These are phyloP conservation scores for Phalaenopsis aphrodite DNA, from an alignment of 106 monocot genomes.

Conservation along the genomic window DNA sequence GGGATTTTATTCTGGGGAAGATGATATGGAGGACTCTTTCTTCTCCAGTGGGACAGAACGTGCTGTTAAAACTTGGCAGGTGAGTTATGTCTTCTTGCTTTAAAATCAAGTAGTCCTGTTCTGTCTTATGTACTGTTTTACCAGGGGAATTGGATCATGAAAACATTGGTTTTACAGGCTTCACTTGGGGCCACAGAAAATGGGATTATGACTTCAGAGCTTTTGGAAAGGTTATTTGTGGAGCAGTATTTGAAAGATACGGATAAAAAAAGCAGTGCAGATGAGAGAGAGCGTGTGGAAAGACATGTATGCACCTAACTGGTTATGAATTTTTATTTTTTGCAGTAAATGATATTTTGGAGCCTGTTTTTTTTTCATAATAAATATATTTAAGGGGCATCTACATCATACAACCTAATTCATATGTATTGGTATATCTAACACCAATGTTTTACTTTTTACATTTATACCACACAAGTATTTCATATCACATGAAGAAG, in stretches of 20 bases:
- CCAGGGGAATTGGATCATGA: neutral
- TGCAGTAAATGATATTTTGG: too few relatives aligned
- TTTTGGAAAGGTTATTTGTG: constrained; percentile 51
- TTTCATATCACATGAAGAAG: too few relatives aligned
- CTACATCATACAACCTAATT: too few relatives aligned
- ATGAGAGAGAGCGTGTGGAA: constrained; percentile 4
- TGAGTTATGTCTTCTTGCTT: constrained; percentile 18
- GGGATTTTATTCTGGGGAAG: constrained; percentile 96
- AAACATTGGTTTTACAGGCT: constrained; percentile 30
- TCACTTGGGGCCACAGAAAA: constrained; percentile 46
- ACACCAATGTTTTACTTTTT: too few relatives aligned
- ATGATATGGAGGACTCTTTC: constrained; percentile 77
- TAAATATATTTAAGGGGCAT: neutral
- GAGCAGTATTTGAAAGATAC: constrained; percentile 9
- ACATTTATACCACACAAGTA: too few relatives aligned
- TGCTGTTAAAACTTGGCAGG: constrained; percentile 98
- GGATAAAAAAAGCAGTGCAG: constrained; percentile 12
- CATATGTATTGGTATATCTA: too few relatives aligned
- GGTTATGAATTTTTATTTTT: neutral
- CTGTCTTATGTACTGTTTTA: too few relatives aligned
- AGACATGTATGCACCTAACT: constrained; percentile 6
- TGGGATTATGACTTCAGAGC: constrained; percentile 72
- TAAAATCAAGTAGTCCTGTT: neutral
- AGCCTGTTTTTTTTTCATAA: neutral
- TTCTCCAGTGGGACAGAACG: constrained; percentile 88